Conservation (phyloP, 2,329 filamentous ascomycete species). For the Pseudogymnoascus sp. region DNA sequence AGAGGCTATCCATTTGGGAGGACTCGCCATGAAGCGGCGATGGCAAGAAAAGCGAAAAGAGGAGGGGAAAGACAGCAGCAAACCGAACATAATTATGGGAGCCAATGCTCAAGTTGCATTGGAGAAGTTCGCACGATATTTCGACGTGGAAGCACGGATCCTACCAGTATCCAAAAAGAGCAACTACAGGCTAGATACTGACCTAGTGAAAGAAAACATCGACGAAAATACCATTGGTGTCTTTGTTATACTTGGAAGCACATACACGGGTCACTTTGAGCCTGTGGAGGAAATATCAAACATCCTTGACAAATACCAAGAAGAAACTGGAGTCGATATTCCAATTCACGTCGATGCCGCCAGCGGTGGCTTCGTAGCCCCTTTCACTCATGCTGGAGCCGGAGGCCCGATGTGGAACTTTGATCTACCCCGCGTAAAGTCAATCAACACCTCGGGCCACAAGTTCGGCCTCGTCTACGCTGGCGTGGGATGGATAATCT, state of each 20-base stretch:
- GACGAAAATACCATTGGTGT: slow-evolving; percentile 74
- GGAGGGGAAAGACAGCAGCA: slow-evolving; percentile 53
- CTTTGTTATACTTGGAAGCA: slow-evolving; percentile 63
- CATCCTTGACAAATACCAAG: slow-evolving; percentile 55
- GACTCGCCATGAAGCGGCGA: slow-evolving; percentile 65
- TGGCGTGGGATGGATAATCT: slow-evolving; percentile 64
- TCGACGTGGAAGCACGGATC: slow-evolving; percentile 62
- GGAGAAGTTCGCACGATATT: slow-evolving; percentile 67
- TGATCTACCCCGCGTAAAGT: slow-evolving; percentile 52
- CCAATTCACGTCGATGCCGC: slow-evolving; percentile 61
- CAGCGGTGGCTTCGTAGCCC: slow-evolving; percentile 53
- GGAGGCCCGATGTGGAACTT: slow-evolving; percentile 56
- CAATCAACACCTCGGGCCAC: slow-evolving; percentile 58
- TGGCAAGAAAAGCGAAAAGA: slow-evolving; percentile 58
- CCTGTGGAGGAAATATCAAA: slow-evolving; percentile 60
- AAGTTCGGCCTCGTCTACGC: slow-evolving; percentile 58
- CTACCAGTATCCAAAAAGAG: slow-evolving; percentile 54
- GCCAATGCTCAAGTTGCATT: slow-evolving; percentile 65
- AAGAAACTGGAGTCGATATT: slow-evolving; percentile 53
- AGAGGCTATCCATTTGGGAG: slow-evolving; percentile 63
- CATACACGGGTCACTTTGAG: slow-evolving; percentile 68
- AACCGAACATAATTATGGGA: slow-evolving; percentile 69
- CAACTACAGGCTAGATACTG: slow-evolving; percentile 53
- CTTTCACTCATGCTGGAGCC: slow-evolving; percentile 48
- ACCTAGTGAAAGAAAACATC: slow-evolving; percentile 56